Evolutionary conservation across 148 eudicot genomes (phyloP).

Genomic region (Bassia scoparia): DNA sequence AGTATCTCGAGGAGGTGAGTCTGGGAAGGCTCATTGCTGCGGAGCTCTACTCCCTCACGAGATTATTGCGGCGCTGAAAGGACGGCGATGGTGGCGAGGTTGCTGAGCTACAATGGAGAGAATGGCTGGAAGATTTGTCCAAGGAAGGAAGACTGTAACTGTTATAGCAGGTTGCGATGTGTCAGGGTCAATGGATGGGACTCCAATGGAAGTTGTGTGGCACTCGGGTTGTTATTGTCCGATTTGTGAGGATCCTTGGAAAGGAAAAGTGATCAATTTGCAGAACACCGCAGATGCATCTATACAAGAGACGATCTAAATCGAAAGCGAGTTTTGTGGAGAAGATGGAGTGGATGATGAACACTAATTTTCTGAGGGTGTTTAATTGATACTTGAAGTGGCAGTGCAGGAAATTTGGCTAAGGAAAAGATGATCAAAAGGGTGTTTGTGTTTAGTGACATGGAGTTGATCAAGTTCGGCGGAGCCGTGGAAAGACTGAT

Average conservation of each 20-base stretch:
- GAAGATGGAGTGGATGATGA: constrained; percentile 28
- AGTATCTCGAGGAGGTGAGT: constrained; percentile 24
- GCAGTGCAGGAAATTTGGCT: constrained; percentile 20
- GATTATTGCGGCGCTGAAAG: constrained; percentile 16
- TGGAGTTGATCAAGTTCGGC: constrained; percentile 29
- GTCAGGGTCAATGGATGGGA: constrained; percentile 25
- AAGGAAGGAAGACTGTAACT: constrained; percentile 17
- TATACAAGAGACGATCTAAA: constrained; percentile 12
- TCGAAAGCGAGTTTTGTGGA: constrained; percentile 16
- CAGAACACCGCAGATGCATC: constrained; percentile 12
- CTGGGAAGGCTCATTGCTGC: constrained; percentile 26
- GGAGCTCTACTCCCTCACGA: constrained; percentile 31
- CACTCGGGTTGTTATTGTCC: constrained; percentile 22
- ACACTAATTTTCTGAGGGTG: constrained; percentile 26
- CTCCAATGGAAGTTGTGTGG: constrained; percentile 29
- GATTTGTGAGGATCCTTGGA: constrained; percentile 33
- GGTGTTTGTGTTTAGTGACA: constrained; percentile 38
- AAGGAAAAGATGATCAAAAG: constrained; percentile 30
- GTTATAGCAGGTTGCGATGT: constrained; percentile 33
- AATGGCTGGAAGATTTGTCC: constrained; percentile 26
- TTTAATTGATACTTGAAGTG: constrained; percentile 24
- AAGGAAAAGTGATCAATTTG: constrained; percentile 33
- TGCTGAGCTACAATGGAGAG: constrained; percentile 35
- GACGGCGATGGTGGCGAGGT: constrained; percentile 26
- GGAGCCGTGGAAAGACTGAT: constrained; percentile 23